Conservation (phyloP, 2,329 filamentous ascomycete genomes). For the Colletotrichum lindemuthianum region DNA sequence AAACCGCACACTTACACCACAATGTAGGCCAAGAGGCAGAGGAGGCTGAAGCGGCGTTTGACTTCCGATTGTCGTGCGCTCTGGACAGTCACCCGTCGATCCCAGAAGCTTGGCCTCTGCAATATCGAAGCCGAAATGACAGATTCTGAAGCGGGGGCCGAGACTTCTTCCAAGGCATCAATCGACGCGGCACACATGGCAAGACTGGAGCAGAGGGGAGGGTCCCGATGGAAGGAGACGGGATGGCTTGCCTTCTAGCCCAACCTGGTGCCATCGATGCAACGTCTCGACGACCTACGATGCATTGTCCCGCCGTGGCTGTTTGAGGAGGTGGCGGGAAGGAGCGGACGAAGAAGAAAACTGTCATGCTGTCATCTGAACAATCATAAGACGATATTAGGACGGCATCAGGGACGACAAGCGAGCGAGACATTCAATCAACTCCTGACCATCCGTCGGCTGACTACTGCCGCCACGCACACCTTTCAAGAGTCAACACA, state of each 20-base stretch:
- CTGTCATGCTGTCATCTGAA: constrained; percentile 5
- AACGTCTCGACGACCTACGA: too few species aligned
- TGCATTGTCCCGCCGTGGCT: not conserved
- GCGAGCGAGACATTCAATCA: constrained; percentile 31
- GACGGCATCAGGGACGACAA: constrained; percentile 12
- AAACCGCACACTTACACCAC: not conserved
- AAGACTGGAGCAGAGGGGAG: not conserved
- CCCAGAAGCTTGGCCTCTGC: constrained; percentile 8
- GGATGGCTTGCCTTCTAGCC: not conserved
- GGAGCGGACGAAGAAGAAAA: not conserved
- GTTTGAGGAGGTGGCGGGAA: constrained; percentile 8
- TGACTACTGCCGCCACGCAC: not conserved
- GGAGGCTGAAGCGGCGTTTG: constrained; percentile 22
- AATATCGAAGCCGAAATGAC: constrained; percentile 25
- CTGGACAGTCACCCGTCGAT: constrained; percentile 6
- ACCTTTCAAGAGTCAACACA: not conserved
- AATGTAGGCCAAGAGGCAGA: not conserved
- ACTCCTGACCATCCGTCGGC: constrained; percentile 21
- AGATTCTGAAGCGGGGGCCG: constrained; percentile 11
- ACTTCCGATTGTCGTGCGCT: constrained; percentile 5
- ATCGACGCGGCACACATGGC: too few species aligned
- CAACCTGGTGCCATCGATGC: too few species aligned
- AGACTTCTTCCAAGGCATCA: constrained; percentile 16
- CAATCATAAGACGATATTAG: not conserved
- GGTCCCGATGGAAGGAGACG: not conserved